Base-by-base conservation (phyloP, 768 basidiomycete genomes). In the Cyathus striatus region DNA sequence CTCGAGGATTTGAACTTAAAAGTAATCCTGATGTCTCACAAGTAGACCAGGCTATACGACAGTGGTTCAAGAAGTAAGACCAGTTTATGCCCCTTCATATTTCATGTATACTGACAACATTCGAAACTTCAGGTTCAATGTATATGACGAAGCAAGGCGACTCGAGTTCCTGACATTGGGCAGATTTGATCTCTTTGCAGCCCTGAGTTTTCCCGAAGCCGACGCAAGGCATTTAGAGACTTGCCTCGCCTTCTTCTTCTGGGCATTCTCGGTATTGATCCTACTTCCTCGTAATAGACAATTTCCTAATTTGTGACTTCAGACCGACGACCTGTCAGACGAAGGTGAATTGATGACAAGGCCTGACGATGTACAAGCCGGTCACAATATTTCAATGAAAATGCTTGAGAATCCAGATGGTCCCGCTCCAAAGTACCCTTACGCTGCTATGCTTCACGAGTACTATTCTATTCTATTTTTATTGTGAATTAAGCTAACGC, bases 281-380 rank as follows among this genome's bases (percentile, higher is more conserved):
- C 10, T n/a, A 22, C 13, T 35, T 18, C n/a, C 16, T 7, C 20
- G 7, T 43, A 12, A 3, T 13, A 23, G 17, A 14, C 14, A 3
- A 21, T 18, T 20, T 10, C 21, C 38, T 12, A 25, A n/a, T 18
- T 40, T 12, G n/a, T n/a, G n/a, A n/a, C 23, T 6, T 7, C n/a
- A 60, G 59, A 56, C 47, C n/a, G 57, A 60, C 40, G 58, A 60
- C 38, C 45, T 52, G 6, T 50, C 53, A 2, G 58, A 60, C 41
- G 50, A 54, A 30, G 56, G 55, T 2, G 45, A 54, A 0, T 34
- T 54, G 5, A 54, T 58, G 34, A 36, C 46, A 1, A 43, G 50
- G 20, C 57, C 59, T 3, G 57, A 59, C 4, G 42, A 42, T 4
- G 45, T 55, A 14, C 33, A 53, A 42, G 38, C 23, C 2, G 47